Conservation (phyloP, 2,329 filamentous ascomycete species). For the Ciborinia camelliae region DNA sequence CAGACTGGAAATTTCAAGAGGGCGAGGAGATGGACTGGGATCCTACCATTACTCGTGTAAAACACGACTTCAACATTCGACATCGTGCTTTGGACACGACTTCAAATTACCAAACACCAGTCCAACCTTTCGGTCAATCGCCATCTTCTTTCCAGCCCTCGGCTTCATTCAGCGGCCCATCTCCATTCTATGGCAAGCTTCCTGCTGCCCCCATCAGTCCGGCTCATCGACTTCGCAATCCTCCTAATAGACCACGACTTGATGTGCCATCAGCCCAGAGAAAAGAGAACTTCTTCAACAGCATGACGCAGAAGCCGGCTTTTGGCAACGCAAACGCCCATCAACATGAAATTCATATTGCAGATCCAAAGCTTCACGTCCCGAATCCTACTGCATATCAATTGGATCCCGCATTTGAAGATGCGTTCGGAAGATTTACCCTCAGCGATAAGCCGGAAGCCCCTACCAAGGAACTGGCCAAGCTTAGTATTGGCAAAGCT, state of each 20-base stretch:
- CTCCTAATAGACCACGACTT: slow-evolving; percentile 54
- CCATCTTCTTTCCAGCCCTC: not conserved
- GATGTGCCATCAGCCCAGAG: slow-evolving; percentile 45
- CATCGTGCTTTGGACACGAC: slow-evolving; percentile 53
- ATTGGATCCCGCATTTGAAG: slow-evolving; percentile 1
- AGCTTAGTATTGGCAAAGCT: not conserved
- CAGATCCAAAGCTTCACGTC: slow-evolving; percentile 40
- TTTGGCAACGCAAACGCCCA: not conserved
- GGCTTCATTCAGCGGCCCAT: slow-evolving; percentile 17
- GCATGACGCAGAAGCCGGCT: slow-evolving; percentile 21
- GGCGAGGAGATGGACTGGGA: slow-evolving; percentile 70
- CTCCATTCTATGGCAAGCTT: slow-evolving; percentile 66
- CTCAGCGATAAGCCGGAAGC: not conserved
- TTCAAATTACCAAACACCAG: slow-evolving; percentile 41
- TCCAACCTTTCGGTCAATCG: slow-evolving; percentile 31
- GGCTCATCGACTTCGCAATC: slow-evolving; percentile 59
- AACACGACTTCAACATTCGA: slow-evolving; percentile 40
- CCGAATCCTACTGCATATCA: not conserved
- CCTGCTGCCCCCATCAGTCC: slow-evolving; percentile 67
- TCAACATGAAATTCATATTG: slow-evolving; percentile 44
- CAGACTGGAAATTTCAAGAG: not conserved
- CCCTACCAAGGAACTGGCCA: not conserved
- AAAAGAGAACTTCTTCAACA: slow-evolving; percentile 51
- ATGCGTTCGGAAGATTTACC: slow-evolving; percentile 4
- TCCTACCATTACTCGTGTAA: slow-evolving; percentile 10